Evolutionary conservation across 73 alveolate genomes (phyloP).

Genomic region (Tetrahymena thermophila): DNA sequence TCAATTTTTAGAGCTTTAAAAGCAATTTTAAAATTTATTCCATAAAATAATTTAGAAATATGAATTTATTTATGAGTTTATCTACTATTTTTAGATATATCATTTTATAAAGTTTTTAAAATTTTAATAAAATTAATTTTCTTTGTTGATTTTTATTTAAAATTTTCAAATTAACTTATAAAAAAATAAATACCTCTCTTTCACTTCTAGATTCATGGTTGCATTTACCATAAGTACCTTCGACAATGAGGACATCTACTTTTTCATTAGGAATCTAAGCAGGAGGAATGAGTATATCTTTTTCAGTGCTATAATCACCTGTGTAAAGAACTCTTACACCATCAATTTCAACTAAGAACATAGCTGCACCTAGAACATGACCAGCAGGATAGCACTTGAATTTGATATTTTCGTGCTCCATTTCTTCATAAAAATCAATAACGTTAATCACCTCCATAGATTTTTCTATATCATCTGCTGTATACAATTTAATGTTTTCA

Average conservation of each 20-base stretch:
- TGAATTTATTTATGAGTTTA: too few relatives aligned
- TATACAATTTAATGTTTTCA: slow-evolving; percentile 62
- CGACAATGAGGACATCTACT: slow-evolving; percentile 95
- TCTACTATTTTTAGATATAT: too few relatives aligned
- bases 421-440: slow-evolving; percentile 95
- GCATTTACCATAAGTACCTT: slow-evolving; percentile 97
- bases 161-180: neutral
- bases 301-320: slow-evolving; percentile 98
- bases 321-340: slow-evolving; percentile 98
- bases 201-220: slow-evolving; percentile 94
- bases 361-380: slow-evolving; percentile 99
- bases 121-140: too few relatives aligned
- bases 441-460: slow-evolving; percentile 84
- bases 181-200: slow-evolving; percentile 67
- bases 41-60: too few relatives aligned
- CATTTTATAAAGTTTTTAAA: too few relatives aligned
- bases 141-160: neutral
- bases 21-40: too few relatives aligned
- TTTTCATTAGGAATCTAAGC: slow-evolving; percentile 98
- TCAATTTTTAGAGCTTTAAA: too few relatives aligned
- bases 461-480: slow-evolving; percentile 75
- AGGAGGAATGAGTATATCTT: slow-evolving; percentile 73
- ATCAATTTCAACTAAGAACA: slow-evolving; percentile 98
- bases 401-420: slow-evolving; percentile 88
- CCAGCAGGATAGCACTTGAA: slow-evolving; percentile 98